These are phyloP conservation scores for Lipomyces yamadae DNA, from an alignment of 805 yeast genomes.

Conservation along the genomic window DNA sequence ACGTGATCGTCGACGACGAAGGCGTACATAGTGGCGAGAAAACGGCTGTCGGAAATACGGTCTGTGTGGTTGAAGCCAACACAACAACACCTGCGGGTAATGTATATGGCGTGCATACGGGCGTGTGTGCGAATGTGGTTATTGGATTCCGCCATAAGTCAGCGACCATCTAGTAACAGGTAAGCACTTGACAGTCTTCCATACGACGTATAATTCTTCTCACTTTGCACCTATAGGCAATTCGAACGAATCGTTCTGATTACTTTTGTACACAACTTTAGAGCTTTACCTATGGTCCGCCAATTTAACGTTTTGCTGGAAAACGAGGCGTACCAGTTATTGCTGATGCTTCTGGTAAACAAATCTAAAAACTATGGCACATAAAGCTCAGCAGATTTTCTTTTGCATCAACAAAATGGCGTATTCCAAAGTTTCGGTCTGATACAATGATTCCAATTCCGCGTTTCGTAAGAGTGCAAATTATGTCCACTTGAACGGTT, in stretches of 20 bases:
- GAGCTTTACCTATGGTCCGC: not conserved
- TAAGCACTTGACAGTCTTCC: not conserved
- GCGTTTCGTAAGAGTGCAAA: no score
- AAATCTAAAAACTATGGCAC: not conserved
- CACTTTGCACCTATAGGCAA: not conserved
- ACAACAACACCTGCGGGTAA: slow-evolving; percentile 35
- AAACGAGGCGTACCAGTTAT: not conserved
- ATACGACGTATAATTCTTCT: not conserved
- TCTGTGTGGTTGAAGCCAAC: slow-evolving; percentile 28
- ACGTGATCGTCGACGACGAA: slow-evolving; percentile 4
- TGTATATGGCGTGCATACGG: slow-evolving; percentile 32
- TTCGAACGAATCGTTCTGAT: not conserved
- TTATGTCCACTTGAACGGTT: not conserved
- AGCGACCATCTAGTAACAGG: not conserved
- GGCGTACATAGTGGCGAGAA: slow-evolving; percentile 29
- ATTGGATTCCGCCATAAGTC: slow-evolving; percentile 36
- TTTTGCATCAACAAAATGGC: not conserved
- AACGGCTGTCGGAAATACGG: slow-evolving; percentile 26
- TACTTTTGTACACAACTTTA: not conserved
- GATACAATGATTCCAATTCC: not conserved
- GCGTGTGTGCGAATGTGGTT: slow-evolving; percentile 19
- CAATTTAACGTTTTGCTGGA: not conserved
- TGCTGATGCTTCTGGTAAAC: not conserved
- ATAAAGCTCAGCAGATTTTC: not conserved
- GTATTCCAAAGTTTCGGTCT: not conserved